phyloP scores from a whole-genome alignment of 495 filamentous ascomycete genomes.

The Trichocladium uniseriatum region DNA sequence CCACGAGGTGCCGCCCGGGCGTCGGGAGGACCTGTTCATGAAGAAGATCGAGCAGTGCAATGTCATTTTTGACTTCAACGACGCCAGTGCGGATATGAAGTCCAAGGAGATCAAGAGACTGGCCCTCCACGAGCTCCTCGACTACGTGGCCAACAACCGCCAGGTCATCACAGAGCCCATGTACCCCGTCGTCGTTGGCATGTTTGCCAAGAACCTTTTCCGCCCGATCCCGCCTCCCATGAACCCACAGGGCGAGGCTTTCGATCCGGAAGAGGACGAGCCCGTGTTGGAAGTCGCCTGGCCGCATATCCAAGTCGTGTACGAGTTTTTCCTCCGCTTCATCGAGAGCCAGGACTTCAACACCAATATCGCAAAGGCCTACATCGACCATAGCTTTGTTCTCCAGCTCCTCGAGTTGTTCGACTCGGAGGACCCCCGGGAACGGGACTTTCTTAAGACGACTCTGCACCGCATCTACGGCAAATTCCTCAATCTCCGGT shows the following conservation, averaged over 20 bases:
- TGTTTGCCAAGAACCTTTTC: conserved; percentile 99
- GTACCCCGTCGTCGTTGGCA: conserved; percentile 97
- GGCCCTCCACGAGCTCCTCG: conserved; percentile 89
- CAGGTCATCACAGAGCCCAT: conserved; percentile 98
- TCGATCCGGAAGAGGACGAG: conserved; percentile 97
- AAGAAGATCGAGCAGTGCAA: conserved; percentile 99
- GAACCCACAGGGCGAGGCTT: conserved; percentile 96
- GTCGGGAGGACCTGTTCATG: conserved; percentile 97
- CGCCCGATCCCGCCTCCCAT: conserved; percentile 92
- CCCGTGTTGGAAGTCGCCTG: conserved; percentile 97
- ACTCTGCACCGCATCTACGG: conserved; percentile 97
- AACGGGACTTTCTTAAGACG: conserved; percentile 97
- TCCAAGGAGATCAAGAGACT: conserved; percentile 99
- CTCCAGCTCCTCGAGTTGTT: conserved; percentile 96
- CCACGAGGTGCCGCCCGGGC: conserved; percentile 91
- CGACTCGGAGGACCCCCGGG: conserved; percentile 94
- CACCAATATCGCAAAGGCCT: conserved; percentile 98
- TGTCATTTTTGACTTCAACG: conserved; percentile 99
- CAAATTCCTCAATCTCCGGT: conserved; percentile 95
- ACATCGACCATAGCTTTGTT: conserved; percentile 97
- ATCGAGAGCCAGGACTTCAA: conserved; percentile 99
- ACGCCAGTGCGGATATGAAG: conserved; percentile 97
- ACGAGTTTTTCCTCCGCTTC: conserved; percentile 97
- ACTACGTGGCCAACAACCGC: conserved; percentile 97
- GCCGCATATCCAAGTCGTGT: conserved; percentile 99